Evolutionary conservation across 495 filamentous ascomycete genomes (phyloP).

Genomic region (Penicillium coprophilum): DNA sequence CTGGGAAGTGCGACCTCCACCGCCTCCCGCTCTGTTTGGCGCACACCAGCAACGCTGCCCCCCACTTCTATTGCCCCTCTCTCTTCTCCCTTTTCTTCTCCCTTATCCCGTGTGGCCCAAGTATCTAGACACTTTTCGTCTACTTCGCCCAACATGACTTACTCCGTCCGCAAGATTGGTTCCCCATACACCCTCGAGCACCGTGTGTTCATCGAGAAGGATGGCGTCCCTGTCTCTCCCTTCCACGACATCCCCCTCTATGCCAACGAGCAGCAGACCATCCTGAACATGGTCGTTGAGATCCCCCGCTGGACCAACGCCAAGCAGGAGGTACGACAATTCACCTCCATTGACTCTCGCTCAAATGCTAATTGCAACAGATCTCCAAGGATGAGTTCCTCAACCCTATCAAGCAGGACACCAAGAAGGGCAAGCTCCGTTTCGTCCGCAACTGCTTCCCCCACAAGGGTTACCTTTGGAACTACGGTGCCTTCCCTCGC

Average conservation of each 20-base stretch:
- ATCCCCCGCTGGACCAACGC: constrained; percentile 99
- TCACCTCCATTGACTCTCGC: neutral
- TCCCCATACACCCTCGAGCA: constrained; percentile 92
- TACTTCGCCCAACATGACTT: constrained; percentile 42
- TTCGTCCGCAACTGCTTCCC: constrained; percentile 99
- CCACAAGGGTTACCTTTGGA: constrained; percentile 99
- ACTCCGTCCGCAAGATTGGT: constrained; percentile 81
- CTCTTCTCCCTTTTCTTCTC: constrained; percentile 35
- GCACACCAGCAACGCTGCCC: constrained; percentile 46
- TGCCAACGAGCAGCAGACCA: constrained; percentile 87
- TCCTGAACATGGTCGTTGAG: constrained; percentile 99
- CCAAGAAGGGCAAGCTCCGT: constrained; percentile 64
- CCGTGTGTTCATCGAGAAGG: constrained; percentile 95
- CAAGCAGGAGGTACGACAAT: constrained; percentile 83
- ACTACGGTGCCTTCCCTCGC: constrained; percentile 99
- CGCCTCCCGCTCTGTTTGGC: constrained; percentile 39
- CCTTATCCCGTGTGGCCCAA: constrained; percentile 35
- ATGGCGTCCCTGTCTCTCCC: constrained; percentile 88
- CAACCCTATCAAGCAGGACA: constrained; percentile 88
- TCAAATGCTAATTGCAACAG: constrained; percentile 44
- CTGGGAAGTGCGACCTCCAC: constrained; percentile 38
- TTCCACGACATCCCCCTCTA: constrained; percentile 99
- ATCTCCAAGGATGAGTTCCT: constrained; percentile 97
- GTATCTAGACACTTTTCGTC: constrained; percentile 33
- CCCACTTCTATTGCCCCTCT: constrained; percentile 44